Evolutionary conservation across 129 eudicot genomes (phyloP), one percentile per base, ranked within the genome.

Genomic region (Flaveria bidentis): DNA sequence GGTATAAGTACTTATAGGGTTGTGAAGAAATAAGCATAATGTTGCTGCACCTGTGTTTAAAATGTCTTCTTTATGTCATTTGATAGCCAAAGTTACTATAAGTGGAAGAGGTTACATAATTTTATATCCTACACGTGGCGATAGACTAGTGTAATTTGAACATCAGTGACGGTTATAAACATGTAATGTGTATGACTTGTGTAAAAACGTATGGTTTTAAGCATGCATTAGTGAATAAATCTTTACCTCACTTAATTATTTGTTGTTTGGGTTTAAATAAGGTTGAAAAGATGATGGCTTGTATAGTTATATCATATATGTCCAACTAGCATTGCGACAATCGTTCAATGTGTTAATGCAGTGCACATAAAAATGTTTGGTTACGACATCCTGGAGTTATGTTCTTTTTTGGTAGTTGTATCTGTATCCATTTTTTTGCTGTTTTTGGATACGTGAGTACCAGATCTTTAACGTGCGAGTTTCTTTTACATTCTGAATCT

Each of bases 191-290:
- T 30, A 30, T 30, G 4, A 30, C 63, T 72, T 33, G 36, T 8
- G 30, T 53, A n/a, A 71, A 30, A 53, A 17, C 51, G 51, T 17
- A 53, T 22, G 76, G 33, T 72, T 18, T 52, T 52, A 16, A 53
- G 50, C 76, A 17, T 36, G 52, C 41, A 52, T 30, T 16, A 51
- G 17, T 25, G 7, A 16, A 72, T 17, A 53, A 46, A 47, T 16
- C 9, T 10, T 33, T 53, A 55, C 60, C 17, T 52, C 12, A 11
- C 74, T 14, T 8, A 22, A 60, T 28, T 52, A 9, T 15, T 50
- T 28, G 17, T n/a, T 45, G 23, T 7, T 17, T 53, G 9, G 61
- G 60, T 10, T 53, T 53, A n/a, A n/a, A 53, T 14, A 49, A 49
- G 17, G 61, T 5, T 53, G 61, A n/a, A 53, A 17, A 53, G 53